Percentiles rank a stretch among this genome's conserved stretches.
Evolutionary conservation across 805 yeast genomes (phyloP).

Genomic region (Candida corydali): DNA sequence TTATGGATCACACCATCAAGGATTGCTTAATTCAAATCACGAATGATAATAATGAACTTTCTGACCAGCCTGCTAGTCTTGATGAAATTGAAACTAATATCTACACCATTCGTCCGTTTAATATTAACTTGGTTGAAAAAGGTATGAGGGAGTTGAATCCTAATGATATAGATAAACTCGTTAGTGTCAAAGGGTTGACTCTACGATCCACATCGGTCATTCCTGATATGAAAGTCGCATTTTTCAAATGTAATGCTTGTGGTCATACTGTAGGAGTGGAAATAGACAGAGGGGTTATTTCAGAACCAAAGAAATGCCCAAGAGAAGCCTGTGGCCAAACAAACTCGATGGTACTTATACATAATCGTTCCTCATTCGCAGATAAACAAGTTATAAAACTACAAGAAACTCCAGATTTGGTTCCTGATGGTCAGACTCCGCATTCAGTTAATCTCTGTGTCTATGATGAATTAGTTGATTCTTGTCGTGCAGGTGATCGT

Average conservation of each 20-base stretch:
- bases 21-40: constrained; percentile 80
- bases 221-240: constrained; percentile 97
- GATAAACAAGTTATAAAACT: constrained; percentile 92
- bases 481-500: constrained; percentile 94
- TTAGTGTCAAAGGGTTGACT: constrained; percentile 85
- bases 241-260: constrained; percentile 92
- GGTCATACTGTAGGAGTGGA: constrained; percentile 89
- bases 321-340: constrained; percentile 75
- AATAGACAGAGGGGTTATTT: constrained; percentile 89
- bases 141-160: constrained; percentile 96
- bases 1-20: constrained; percentile 94
- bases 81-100: constrained; percentile 77
- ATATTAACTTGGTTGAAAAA: constrained; percentile 57
- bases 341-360: constrained; percentile 86
- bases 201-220: constrained; percentile 85
- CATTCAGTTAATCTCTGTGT: constrained; percentile 92
- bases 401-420: constrained; percentile 94
- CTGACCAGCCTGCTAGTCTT: constrained; percentile 26
- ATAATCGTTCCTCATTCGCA: constrained; percentile 88
- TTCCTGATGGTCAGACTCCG: constrained; percentile 98
- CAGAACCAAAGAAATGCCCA: constrained; percentile 94
- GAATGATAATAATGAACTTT: constrained; percentile 35
- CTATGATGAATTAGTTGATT: constrained; percentile 92
- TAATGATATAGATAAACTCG: constrained; percentile 88
- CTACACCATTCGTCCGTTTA: constrained; percentile 87